Evolutionary conservation across 192 early-diverging fungal species (phyloP).

Genomic region (Umbelopsis isabellina): DNA sequence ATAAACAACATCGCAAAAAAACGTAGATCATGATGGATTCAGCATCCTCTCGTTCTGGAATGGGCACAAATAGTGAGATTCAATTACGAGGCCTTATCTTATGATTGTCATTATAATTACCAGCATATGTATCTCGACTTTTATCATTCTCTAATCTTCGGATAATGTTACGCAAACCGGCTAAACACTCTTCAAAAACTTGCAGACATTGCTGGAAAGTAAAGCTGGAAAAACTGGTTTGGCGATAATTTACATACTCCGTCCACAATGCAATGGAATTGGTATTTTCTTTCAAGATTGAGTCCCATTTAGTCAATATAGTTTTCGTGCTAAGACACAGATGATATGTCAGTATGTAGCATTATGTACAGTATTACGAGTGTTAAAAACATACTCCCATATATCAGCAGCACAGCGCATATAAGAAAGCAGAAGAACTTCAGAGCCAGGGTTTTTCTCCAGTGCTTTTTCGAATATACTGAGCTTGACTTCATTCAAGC

Average conservation of each 20-base stretch:
- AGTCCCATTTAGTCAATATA: constrained; percentile 57
- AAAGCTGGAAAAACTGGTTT: constrained; percentile 58
- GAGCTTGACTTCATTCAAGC: constrained; percentile 53
- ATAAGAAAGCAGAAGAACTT: constrained; percentile 47
- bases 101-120: not conserved
- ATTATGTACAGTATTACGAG: not conserved
- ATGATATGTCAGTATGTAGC: not conserved
- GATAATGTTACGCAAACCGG: constrained; percentile 31
- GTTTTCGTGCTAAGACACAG: constrained; percentile 29
- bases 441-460: constrained; percentile 49
- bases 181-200: constrained; percentile 51
- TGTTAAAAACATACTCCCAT: constrained; percentile 41
- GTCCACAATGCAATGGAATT: constrained; percentile 55
- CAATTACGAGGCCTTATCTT: not conserved
- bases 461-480: constrained; percentile 61
- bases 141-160: constrained; percentile 10
- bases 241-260: constrained; percentile 58
- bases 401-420: constrained; percentile 48
- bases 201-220: constrained; percentile 47
- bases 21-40: constrained; percentile 58
- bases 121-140: constrained; percentile 9
- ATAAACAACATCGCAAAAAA: constrained; percentile 48
- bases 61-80: not conserved
- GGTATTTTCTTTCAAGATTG: constrained; percentile 36
- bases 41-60: constrained; percentile 35